phyloP scores from a whole-genome alignment of 2,329 filamentous ascomycete species.

The Venturia effusa region DNA sequence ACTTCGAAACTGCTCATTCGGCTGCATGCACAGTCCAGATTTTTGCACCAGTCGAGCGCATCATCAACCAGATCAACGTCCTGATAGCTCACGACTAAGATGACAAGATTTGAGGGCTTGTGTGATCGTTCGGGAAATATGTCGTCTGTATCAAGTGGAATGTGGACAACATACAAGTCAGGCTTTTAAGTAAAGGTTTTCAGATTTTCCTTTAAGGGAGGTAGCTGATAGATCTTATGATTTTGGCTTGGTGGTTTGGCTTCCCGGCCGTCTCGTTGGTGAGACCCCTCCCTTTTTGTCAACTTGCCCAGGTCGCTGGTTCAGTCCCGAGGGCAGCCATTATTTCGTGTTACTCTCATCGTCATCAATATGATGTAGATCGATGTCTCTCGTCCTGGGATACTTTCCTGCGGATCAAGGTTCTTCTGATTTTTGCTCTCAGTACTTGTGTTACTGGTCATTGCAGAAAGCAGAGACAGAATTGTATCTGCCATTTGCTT shows the following conservation, averaged over 20 bases:
- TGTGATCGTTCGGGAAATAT: background rate
- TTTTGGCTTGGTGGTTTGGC: background rate
- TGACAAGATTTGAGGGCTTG: background rate
- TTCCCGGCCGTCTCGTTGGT: background rate
- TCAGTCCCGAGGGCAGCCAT: background rate
- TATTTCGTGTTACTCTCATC: background rate
- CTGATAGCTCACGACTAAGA: background rate
- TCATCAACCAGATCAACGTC: background rate
- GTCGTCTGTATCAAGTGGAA: background rate
- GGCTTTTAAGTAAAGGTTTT: too few species aligned
- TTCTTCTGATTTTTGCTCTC: background rate
- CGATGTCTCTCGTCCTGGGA: background rate
- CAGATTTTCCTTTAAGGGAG: background rate
- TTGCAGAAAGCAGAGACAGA: background rate
- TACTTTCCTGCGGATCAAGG: too few species aligned
- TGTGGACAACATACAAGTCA: background rate
- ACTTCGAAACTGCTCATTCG: background rate
- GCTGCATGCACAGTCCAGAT: background rate
- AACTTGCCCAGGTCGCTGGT: background rate
- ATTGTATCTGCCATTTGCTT: background rate
- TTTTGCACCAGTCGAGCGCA: background rate
- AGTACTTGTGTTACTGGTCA: background rate
- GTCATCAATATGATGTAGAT: background rate
- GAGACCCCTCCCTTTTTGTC: background rate
- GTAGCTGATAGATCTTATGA: background rate